These are phyloP conservation scores for Juncus effusus DNA, from an alignment of 176 grass and related monocot species.

Conservation along the genomic window DNA sequence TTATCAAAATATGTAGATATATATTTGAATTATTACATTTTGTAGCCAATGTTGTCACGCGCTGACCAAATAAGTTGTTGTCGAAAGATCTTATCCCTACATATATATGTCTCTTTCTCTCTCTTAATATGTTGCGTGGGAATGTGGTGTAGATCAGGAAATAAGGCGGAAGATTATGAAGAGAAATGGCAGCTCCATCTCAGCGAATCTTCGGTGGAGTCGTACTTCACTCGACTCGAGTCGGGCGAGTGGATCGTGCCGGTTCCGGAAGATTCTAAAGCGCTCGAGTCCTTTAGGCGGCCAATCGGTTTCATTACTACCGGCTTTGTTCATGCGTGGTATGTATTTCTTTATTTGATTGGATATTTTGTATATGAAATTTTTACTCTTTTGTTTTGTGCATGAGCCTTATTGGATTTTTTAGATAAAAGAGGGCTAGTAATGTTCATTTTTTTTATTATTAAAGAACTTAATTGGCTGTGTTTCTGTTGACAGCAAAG, in stretches of 20 bases:
- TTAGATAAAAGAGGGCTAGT: too few relatives aligned
- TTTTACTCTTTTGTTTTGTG: too few relatives aligned
- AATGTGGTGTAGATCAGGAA: constrained; percentile 47
- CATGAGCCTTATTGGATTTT: too few relatives aligned
- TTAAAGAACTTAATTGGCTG: too few relatives aligned
- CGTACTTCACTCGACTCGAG: constrained; percentile 55
- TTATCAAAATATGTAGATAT: too few relatives aligned
- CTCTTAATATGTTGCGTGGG: not conserved
- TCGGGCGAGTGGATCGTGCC: constrained; percentile 40
- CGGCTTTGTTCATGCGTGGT: constrained; percentile 62
- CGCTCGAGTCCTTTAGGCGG: constrained; percentile 50
- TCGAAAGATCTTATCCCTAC: not conserved
- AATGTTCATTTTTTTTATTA: too few relatives aligned
- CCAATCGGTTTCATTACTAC: constrained; percentile 81
- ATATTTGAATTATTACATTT: too few relatives aligned
- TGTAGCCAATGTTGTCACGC: too few relatives aligned
- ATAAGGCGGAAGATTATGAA: constrained; percentile 45
- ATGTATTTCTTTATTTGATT: too few relatives aligned
- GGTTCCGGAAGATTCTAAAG: constrained; percentile 31
- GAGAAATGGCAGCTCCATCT: constrained; percentile 74
- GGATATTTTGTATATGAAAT: too few relatives aligned
- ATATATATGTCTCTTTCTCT: not conserved
- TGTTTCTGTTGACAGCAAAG: too few relatives aligned
- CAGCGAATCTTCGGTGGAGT: constrained; percentile 53
- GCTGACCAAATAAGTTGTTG: too few relatives aligned